Base-by-base conservation (phyloP, 2,329 filamentous ascomycete genomes). In the Fusarium dlaminii region DNA sequence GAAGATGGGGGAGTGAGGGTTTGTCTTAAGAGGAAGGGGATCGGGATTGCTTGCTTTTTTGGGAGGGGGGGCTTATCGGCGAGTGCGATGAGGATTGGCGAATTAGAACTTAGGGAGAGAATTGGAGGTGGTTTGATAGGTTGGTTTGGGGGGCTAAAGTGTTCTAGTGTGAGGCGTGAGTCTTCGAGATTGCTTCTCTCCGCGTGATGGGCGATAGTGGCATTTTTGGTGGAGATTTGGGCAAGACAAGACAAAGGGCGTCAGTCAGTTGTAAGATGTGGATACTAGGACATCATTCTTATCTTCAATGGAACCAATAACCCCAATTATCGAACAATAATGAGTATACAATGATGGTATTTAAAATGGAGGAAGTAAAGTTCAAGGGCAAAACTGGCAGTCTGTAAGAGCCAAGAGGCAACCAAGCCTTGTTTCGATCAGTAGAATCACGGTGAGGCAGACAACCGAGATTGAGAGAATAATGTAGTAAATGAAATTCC, bases 11-110 rank as follows among this genome's bases (percentile, higher is more conserved):
- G 66, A 27, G 36, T 27, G 62, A 36, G 27, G 15, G 29, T 29
- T 48, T 55, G 39, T 63, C 67, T 74, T 74, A 59, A 74, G 59
- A 45, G 52, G 51, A 66, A 56, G 59, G 55, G 60, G 51, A 46
- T 74, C 72, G 72, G 71, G 68, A 29, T 72, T 29, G 32, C 71
- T 22, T 74, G 58, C 72, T 64, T 40, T 15, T 55, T 58, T 66
- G 18, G 10, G 29, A 45, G 13, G 12, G 10, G 11, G 13, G 34
- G 34, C 59, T 72, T 74, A 74, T 74, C 68, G 49, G 32, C 5
- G 32, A 9, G 49, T 12, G 49, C 32, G 49, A 39, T 48, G 40
- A 27, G 52, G 27, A 3, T 40, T 34, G 15, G 27, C 70, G 56
- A 73, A 74, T 67, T 13, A n/a, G n/a, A 42, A 3, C 15, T 5